Evolutionary conservation across 2,329 filamentous ascomycete genomes (phyloP).

Genomic region (Beauveria scarabaeidicola): DNA sequence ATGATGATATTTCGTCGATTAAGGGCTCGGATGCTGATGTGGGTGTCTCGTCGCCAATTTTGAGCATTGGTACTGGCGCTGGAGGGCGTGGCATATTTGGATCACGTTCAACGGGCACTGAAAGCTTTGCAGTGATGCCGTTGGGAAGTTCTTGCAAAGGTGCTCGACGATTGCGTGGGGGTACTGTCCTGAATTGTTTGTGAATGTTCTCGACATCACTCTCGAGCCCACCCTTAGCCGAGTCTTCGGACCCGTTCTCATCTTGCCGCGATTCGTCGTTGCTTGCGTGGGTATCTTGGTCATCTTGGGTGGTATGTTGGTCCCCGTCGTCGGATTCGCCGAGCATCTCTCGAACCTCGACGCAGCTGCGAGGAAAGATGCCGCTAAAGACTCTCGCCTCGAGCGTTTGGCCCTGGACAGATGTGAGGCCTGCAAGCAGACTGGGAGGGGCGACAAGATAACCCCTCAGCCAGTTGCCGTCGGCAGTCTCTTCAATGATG

Average conservation of each 20-base stretch:
- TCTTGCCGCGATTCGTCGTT: conserved; percentile 18
- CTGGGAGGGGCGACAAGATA: conserved; percentile 94
- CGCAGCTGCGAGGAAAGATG: conserved; percentile 90
- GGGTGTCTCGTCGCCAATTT: conserved; percentile 93
- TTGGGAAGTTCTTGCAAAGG: conserved; percentile 31
- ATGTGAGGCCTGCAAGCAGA: conserved; percentile 82
- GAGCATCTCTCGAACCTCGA: conserved; percentile 88
- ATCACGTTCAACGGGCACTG: conserved; percentile 47
- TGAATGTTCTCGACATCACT: conserved; percentile 26
- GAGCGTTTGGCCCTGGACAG: conserved; percentile 82
- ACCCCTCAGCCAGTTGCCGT: conserved; percentile 88
- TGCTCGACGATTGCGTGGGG: conserved; percentile 19
- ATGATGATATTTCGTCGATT: conserved; percentile 96
- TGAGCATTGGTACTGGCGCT: conserved; percentile 92
- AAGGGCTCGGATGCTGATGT: conserved; percentile 82
- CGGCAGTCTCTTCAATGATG: conserved; percentile 92
- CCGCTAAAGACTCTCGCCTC: conserved; percentile 97
- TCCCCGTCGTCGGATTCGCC: conserved; percentile 58
- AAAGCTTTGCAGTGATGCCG: conserved; percentile 33
- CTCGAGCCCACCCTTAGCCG: conserved; percentile 46
- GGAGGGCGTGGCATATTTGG: conserved; percentile 66
- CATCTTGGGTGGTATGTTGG: conserved; percentile 29
- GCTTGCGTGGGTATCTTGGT: conserved; percentile 24
- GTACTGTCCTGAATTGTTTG: conserved; percentile 16
- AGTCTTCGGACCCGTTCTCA: conserved; percentile 35